phyloP scores from a whole-genome alignment of 2,329 filamentous ascomycete species.

The Magnaporthales sp. region DNA sequence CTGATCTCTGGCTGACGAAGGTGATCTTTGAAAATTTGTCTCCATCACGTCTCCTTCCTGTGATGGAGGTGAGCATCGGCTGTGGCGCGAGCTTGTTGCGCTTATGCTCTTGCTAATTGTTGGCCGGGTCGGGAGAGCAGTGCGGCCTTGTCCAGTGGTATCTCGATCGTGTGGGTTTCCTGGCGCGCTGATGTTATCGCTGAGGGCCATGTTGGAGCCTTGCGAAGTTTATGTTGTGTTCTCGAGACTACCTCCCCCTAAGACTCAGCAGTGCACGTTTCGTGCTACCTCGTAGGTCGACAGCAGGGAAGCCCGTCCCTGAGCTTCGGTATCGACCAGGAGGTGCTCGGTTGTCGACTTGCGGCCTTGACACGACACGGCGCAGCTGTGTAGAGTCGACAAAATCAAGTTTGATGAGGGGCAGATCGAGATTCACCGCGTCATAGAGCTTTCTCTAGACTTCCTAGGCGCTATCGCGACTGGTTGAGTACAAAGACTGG shows the following conservation, averaged over 20 bases:
- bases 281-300: background rate
- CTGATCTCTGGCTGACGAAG: slow-evolving; percentile 6
- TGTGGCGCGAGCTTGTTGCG: slow-evolving; percentile 7
- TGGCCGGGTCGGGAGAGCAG: slow-evolving; percentile 17
- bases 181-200: slow-evolving; percentile 7
- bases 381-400: background rate
- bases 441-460: background rate
- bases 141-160: slow-evolving; percentile 8
- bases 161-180: slow-evolving; percentile 7
- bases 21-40: slow-evolving; percentile 6
- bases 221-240: background rate
- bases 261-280: background rate
- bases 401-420: background rate
- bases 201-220: slow-evolving; percentile 9
- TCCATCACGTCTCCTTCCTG: slow-evolving; percentile 13
- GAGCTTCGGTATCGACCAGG: background rate
- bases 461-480: background rate
- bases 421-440: background rate
- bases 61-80: slow-evolving; percentile 14
- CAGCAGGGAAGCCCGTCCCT: background rate
- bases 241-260: background rate
- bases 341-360: background rate
- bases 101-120: slow-evolving; percentile 13
- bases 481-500: background rate
- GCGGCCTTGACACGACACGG: background rate